Evolutionary conservation across 2,329 filamentous ascomycete species (phyloP), one percentile per base, ranked within the genome.

Genomic region (Ophiostoma himal-ulmi): DNA sequence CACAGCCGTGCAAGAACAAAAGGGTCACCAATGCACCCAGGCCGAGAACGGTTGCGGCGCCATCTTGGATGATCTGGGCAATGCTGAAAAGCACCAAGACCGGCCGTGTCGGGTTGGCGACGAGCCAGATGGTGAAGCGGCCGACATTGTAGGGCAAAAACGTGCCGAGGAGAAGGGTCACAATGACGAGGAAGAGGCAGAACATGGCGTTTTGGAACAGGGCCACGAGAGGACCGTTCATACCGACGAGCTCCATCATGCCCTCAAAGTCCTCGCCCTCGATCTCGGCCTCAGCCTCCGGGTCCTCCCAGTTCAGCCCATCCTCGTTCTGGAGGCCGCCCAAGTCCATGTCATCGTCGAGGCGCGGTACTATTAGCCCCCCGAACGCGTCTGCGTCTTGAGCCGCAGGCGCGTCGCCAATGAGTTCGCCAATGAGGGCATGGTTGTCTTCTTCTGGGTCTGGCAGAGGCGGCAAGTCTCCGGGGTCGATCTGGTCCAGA

Each of bases 131-230:
- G 5, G 92, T 88, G 36, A 96, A 83, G 74, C 96, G 94, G 17
- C 95, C 95, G 77, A 93, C 89, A 70, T 97, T 90, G 80, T 98
- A 99, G 0, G 95, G 95, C 68, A 97, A 81, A 81, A 95, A 97
- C 64, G 98, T 88, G 68, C 93, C 94, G 71, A 91, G 82, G 69
- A 93, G 90, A 60, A 99, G 88, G 17, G 94, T 96, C 68, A 94
- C 87, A 0, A 92, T 91, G 17, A 99, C 93, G 37, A 99, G 84
- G 65, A 98, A 90, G 8, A 91, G 90, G 77, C 94, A 97, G 79
- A 99, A 99, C 20, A 97, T 89, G 70, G 92, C 93, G 75, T 99
- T 99, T 77, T 99, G 95, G 74, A 98, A 88, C 6, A 99, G 85
- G 2, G 93, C 93, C 17, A 91, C 90, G 3, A 99, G 84, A 0